Evolutionary conservation across 2,329 filamentous ascomycete genomes (phyloP).

Genomic region (Colletotrichum godetiae): DNA sequence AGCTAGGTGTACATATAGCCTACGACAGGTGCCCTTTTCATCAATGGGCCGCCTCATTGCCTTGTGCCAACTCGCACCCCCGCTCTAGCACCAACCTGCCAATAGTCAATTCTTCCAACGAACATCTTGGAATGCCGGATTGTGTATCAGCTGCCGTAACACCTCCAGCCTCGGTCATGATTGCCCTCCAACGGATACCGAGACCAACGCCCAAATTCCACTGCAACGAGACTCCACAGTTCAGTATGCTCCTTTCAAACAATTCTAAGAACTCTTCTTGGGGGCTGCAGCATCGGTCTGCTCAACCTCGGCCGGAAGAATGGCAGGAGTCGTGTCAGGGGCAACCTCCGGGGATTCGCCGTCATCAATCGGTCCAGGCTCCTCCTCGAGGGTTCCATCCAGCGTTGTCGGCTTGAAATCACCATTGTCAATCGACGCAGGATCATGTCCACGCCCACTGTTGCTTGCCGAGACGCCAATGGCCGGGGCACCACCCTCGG

Average conservation of each 20-base stretch:
- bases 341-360: conserved; percentile 43
- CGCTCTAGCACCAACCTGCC: neutral
- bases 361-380: conserved; percentile 51
- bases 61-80: conserved; percentile 4
- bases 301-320: conserved; percentile 28
- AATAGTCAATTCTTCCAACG: neutral
- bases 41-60: conserved; percentile 10
- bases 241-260: neutral
- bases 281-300: conserved; percentile 21
- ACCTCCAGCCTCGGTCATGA: neutral
- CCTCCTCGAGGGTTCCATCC: conserved; percentile 63
- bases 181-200: neutral
- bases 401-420: conserved; percentile 65
- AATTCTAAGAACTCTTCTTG: conserved; percentile 16
- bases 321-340: conserved; percentile 15
- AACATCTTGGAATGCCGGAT: conserved; percentile 17
- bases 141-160: conserved; percentile 5
- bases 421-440: conserved; percentile 42
- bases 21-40: conserved; percentile 18
- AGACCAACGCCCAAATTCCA: neutral
- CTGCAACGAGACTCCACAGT: neutral
- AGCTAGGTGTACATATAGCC: conserved; percentile 34
- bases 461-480: conserved; percentile 72
- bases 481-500: conserved; percentile 62
- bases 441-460: conserved; percentile 66